phyloP scores from a whole-genome alignment of 1,284 basidiomycete species.

The Schizophyllum commune region DNA sequence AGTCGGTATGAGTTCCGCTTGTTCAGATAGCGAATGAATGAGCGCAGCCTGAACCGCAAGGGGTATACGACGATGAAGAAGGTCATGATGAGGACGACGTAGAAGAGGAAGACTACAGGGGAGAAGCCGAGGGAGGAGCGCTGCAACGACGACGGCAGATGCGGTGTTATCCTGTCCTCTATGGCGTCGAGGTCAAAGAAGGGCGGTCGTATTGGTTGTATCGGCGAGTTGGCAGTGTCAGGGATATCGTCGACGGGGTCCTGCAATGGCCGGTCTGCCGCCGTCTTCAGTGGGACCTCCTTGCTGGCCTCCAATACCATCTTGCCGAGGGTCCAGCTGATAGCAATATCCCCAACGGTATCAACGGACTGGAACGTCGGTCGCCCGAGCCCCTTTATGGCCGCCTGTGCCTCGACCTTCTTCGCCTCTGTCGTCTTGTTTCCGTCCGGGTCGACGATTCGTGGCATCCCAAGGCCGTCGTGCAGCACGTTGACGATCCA shows the following conservation, averaged over 20 bases:
- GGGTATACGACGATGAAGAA: slow-evolving; percentile 41
- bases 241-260: slow-evolving; percentile 64
- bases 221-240: slow-evolving; percentile 38
- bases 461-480: slow-evolving; percentile 92
- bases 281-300: slow-evolving; percentile 52
- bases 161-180: slow-evolving; percentile 55
- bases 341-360: slow-evolving; percentile 84
- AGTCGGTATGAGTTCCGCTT: slow-evolving; percentile 22
- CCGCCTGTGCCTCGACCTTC: slow-evolving; percentile 66
- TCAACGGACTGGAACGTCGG: slow-evolving; percentile 90
- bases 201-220: slow-evolving; percentile 54
- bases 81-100: slow-evolving; percentile 33
- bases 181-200: slow-evolving; percentile 51
- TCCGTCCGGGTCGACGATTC: slow-evolving; percentile 80
- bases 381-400: slow-evolving; percentile 71
- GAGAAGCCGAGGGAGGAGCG: slow-evolving; percentile 64
- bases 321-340: slow-evolving; percentile 97
- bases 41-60: slow-evolving; percentile 45
- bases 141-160: slow-evolving; percentile 51
- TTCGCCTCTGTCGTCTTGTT: slow-evolving; percentile 57
- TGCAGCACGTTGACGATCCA: slow-evolving; percentile 97
- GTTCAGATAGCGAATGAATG: slow-evolving; percentile 35
- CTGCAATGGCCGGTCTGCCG: slow-evolving; percentile 44
- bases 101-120: slow-evolving; percentile 50
- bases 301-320: slow-evolving; percentile 96